Base-by-base conservation (phyloP, 139 green algal genomes). In the Tetraselmis chui region DNA sequence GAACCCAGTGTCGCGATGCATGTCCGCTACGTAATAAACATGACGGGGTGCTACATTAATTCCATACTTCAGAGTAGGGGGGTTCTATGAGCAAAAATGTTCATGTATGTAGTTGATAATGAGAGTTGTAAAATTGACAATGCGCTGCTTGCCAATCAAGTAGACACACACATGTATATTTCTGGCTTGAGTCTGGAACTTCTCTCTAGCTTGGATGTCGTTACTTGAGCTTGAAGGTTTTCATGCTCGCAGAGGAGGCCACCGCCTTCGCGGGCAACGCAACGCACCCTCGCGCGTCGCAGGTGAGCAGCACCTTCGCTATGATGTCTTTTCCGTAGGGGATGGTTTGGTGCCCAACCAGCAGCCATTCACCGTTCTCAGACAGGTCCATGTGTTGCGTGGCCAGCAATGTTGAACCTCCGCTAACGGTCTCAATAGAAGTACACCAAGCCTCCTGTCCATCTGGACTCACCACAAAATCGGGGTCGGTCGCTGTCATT, bases 321-420 rank as follows among this genome's bases (percentile, higher is more conserved):
- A 85, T 77, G 77, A 76, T 82, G 45, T 85, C 82, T 30, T 81
- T 81, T 1, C 82, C 82, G 82, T 85, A 85, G 2, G 82, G 82
- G 1, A 85, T 82, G 26, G 82, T 85, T 2, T 27, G 59, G 59
- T 85, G 82, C 29, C n/a, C 26, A 45, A 25, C 74, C 26, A 85
- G 25, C 28, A 29, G n/a, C 82, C 82, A 85, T 2, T 59, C 82
- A 1, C 76, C 76, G 28, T 77, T n/a, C 2, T 22, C 5, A 1
- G 76, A 75, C 18, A 27, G 76, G 24, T 82, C 59, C 23, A 82
- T 79, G 23, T n/a, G 81, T 31, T 85, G 82, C 76, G 82, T 85
- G 24, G 76, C 76, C 1, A 85, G 76, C 32, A 85, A 30, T 29
- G 82, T 85, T 1, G 82, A 81, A 2, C 82, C 82, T 29, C 81